Base-by-base conservation (phyloP, 805 yeast species). In the Metschnikowia vanudenii region DNA sequence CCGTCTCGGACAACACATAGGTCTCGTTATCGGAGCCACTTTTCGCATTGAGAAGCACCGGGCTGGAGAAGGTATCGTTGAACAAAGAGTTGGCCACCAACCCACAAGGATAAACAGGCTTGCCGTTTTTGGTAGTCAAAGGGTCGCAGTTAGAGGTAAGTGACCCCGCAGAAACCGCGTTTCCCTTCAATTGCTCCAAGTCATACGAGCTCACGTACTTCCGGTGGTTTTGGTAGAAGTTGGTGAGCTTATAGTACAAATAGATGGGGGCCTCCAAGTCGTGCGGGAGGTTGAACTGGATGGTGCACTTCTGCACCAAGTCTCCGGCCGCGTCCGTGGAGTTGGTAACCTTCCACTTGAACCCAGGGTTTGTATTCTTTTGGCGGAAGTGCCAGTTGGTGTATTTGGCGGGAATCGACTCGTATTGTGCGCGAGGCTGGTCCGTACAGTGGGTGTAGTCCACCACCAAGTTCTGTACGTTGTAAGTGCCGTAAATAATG, bases 171-270 rank as follows among this genome's bases (percentile, higher is more conserved):
- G 75, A 45, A 7, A 85, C 81, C 2, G 92, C 88, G 24, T 78
- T 65, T 2, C 99, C 99, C 50, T 81, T 80, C 41, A 94, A 62
- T 67, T 94, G 99, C 34, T 76, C 74, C 64, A 85, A 79, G 63
- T 90, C 95, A 64, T 77, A 87, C 9, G 96, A 85, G 50, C 81
- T 82, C 29, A 92, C 98, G 62, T 89, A 94, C 52, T 94, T 88
- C 50, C 99, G 80, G 69, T 94, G 99, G 64, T 94, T 94, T 65
- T 94, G 98, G 65, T 76, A 90, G 65, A 92, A 94, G 63, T 89
- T 89, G 30, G 97, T 90, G 58, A 94, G 72, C 55, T 83, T 82
- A 69, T 94, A 94, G 68, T 88, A 94, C 52, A 89, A 60, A 62
- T 75, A 90, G 8, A 90, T 61, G 3, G 96, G 88, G 2, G 84